Evolutionary conservation across 768 basidiomycete species (phyloP).

Genomic region (Russula earlei): DNA sequence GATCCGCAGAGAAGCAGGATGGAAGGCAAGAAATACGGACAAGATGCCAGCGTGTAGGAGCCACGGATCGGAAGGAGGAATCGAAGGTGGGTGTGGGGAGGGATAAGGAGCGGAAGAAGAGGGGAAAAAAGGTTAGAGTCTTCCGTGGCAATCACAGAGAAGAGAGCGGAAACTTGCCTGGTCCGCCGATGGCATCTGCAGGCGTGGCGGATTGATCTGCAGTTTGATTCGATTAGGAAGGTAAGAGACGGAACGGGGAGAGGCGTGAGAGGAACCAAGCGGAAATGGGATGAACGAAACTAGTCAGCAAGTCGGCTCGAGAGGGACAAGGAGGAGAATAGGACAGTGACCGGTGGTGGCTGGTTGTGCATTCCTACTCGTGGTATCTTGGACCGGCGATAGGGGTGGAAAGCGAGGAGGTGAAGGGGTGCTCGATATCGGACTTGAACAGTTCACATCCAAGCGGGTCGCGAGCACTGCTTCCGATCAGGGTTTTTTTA

Average conservation of each 20-base stretch:
- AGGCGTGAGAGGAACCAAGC: slow-evolving; percentile 1
- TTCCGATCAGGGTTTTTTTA: slow-evolving; percentile 16
- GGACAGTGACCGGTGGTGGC: slow-evolving; percentile 13
- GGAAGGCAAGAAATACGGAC: slow-evolving; percentile 3
- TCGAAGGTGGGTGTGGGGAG: slow-evolving; percentile 7
- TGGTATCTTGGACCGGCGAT: slow-evolving; percentile 4
- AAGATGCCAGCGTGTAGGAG: slow-evolving; percentile 12
- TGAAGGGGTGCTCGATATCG: slow-evolving; percentile 14
- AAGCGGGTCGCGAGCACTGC: slow-evolving; percentile 12
- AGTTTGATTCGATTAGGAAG: slow-evolving; percentile 13
- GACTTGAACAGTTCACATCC: neutral
- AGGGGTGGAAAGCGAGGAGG: slow-evolving; percentile 8
- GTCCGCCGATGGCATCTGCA: slow-evolving; percentile 16
- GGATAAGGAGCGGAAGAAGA: slow-evolving; percentile 13
- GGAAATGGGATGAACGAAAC: slow-evolving; percentile 13
- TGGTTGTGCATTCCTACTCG: neutral
- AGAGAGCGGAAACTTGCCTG: slow-evolving; percentile 15
- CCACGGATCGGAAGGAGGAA: slow-evolving; percentile 17
- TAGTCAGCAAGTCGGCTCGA: slow-evolving; percentile 6
- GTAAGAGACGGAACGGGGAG: slow-evolving; percentile 5
- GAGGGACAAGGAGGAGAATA: neutral
- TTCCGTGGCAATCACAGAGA: slow-evolving; percentile 16
- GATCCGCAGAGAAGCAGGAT: slow-evolving; percentile 12
- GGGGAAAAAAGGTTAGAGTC: slow-evolving; percentile 15
- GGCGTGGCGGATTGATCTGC: slow-evolving; percentile 18